A percentile compares a stretch with the other conserved stretches of the same genome.
Evolutionary conservation across 768 basidiomycete genomes (phyloP).

Genomic region (Lactifluus rugatus): DNA sequence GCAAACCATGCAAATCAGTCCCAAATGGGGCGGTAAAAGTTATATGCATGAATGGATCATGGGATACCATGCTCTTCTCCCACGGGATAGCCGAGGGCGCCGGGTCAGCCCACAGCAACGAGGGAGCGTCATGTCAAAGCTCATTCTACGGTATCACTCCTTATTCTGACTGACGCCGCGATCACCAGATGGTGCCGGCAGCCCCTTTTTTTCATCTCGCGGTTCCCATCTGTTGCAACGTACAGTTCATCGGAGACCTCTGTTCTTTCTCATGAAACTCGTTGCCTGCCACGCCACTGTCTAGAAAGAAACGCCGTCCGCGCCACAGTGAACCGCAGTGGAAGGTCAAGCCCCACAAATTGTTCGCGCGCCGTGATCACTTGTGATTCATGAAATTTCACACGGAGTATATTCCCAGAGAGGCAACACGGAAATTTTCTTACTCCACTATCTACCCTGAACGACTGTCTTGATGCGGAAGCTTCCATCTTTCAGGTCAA

Average conservation of each 20-base stretch:
- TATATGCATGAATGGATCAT: background rate
- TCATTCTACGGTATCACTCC: background rate
- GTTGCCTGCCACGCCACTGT: slow-evolving; percentile 11
- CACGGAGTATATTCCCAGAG: background rate
- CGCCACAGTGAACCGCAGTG: slow-evolving; percentile 2
- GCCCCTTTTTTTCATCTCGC: background rate
- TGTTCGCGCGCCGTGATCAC: background rate
- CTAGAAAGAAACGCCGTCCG: slow-evolving; percentile 7
- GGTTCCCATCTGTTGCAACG: background rate
- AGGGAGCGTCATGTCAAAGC: background rate
- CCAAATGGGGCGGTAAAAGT: background rate
- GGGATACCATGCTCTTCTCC: background rate
- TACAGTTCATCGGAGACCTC: background rate
- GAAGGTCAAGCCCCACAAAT: background rate
- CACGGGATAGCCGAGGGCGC: slow-evolving; percentile 4
- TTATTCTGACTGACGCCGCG: background rate
- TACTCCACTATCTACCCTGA: background rate
- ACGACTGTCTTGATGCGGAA: background rate
- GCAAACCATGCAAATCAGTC: background rate
- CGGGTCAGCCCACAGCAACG: background rate
- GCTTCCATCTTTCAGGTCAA: slow-evolving; percentile 1
- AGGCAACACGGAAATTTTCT: background rate
- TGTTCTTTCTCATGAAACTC: slow-evolving; percentile 11
- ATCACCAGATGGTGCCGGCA: background rate
- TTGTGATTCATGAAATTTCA: background rate